These are phyloP conservation scores for Melampsora americana DNA, from an alignment of 1,284 basidiomycete genomes.

Conservation along the genomic window DNA sequence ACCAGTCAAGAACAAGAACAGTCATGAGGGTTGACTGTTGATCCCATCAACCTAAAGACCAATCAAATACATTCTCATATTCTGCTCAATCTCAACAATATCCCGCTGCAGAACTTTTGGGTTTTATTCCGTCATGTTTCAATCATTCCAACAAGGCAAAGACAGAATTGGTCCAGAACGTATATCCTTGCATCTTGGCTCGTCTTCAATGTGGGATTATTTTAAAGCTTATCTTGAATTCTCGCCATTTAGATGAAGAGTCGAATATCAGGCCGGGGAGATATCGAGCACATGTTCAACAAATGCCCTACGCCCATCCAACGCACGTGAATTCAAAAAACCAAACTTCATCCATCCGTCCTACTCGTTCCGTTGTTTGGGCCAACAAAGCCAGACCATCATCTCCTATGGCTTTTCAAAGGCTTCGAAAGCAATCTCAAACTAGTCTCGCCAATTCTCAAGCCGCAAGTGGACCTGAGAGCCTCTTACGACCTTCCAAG, in stretches of 20 bases:
- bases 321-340: no score
- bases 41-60: no score
- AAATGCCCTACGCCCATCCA: not conserved
- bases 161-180: constrained; percentile 8
- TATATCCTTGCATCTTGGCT: not conserved
- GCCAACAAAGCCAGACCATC: not conserved
- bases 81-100: no score
- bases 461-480: constrained; percentile 47
- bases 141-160: not conserved
- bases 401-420: not conserved
- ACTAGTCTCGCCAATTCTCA: constrained; percentile 34
- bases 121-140: not conserved
- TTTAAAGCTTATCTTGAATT: not conserved
- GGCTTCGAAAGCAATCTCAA: not conserved
- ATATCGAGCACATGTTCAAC: constrained; percentile 13
- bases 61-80: no score
- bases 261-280: constrained; percentile 10
- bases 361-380: not conserved
- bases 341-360: not conserved
- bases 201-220: not conserved
- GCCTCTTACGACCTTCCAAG: constrained; percentile 55
- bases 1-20: no score
- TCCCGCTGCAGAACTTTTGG: no score
- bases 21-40: no score
- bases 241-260: not conserved